A percentile compares a stretch with the other conserved stretches of the same genome.
These are phyloP conservation scores for Bolboschoenoplectus hybrid DNA, from an alignment of 202 grass and related monocot species.

Conservation along the genomic window DNA sequence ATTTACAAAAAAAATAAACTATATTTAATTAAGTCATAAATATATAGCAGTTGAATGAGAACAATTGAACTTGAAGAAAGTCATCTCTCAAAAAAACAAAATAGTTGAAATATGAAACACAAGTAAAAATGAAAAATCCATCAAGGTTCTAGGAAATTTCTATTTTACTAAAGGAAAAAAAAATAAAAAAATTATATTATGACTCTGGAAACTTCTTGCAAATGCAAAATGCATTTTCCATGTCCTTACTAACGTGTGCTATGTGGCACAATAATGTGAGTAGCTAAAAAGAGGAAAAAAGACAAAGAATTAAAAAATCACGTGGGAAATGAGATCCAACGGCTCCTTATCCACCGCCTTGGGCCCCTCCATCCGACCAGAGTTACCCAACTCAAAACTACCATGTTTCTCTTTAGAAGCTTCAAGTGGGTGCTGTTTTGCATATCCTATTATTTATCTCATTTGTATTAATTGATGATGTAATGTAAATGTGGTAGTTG, in stretches of 20 bases:
- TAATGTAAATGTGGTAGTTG: background rate
- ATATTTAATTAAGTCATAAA: conserved; percentile 2
- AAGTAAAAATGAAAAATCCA: background rate
- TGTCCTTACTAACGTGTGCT: background rate
- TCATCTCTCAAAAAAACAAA: no score
- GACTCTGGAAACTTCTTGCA: background rate
- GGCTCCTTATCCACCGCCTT: background rate
- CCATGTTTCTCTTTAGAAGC: conserved; percentile 12
- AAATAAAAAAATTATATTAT: background rate
- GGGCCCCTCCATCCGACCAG: background rate
- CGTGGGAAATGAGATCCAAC: conserved; percentile 33
- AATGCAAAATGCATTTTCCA: conserved; percentile 9
- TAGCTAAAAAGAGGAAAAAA: background rate
- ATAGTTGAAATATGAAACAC: background rate
- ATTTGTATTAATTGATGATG: conserved; percentile 1
- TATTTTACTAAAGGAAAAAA: background rate
- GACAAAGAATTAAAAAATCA: conserved; percentile 4
- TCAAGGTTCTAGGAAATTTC: background rate
- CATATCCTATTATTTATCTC: background rate
- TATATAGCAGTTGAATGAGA: background rate
- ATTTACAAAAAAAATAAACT: background rate
- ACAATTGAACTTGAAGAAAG: background rate
- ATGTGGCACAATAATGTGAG: conserved; percentile 9
- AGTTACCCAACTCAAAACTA: conserved; percentile 17
- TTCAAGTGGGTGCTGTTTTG: background rate